Conservation (phyloP, 345 rosid genomes). For the Rhodamnia rubescens region DNA sequence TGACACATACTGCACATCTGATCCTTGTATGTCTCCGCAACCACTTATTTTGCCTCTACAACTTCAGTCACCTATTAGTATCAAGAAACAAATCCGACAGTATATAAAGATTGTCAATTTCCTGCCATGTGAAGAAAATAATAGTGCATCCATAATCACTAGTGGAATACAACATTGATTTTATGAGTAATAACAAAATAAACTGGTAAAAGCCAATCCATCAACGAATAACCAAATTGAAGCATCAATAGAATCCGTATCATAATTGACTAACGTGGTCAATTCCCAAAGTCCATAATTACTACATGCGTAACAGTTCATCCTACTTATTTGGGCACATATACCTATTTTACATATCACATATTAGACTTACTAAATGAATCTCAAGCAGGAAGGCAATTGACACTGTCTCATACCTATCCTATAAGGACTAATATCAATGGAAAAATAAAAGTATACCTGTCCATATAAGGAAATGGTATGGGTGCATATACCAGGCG, state of each 20-base stretch:
- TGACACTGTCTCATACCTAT: neutral
- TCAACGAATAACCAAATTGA: neutral
- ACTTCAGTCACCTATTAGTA: neutral
- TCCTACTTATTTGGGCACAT: neutral
- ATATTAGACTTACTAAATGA: neutral
- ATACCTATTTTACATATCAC: neutral
- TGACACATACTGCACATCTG: conserved; percentile 36
- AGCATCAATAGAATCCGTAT: neutral
- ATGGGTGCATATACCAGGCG: neutral
- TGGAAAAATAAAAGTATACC: neutral
- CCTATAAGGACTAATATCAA: neutral
- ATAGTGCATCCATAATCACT: neutral
- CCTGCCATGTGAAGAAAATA: neutral
- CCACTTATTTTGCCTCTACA: neutral
- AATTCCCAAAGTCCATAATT: neutral
- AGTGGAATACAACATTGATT: neutral
- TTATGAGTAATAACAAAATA: neutral
- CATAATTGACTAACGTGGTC: neutral
- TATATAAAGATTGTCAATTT: neutral
- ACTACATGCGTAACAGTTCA: neutral
- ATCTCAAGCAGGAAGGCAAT: neutral
- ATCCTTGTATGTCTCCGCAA: conserved; percentile 6
- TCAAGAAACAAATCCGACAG: neutral
- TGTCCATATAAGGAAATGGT: neutral
- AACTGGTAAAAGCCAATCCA: neutral